These are phyloP conservation scores for Adansonia rubrostipa DNA, from an alignment of 441 rosid species.

Conservation along the genomic window DNA sequence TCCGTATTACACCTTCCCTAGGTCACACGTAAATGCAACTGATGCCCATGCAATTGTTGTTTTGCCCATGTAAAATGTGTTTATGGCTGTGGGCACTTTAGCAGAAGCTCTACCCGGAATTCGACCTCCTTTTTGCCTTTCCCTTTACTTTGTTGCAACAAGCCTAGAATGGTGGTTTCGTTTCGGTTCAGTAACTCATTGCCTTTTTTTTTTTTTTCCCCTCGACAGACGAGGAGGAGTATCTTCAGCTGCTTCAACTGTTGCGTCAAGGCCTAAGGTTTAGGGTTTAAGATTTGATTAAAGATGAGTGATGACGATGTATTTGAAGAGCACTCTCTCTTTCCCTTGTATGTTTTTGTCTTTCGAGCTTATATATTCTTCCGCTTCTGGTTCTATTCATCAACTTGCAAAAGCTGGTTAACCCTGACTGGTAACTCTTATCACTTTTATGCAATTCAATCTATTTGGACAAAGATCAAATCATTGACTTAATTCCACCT, in stretches of 20 bases:
- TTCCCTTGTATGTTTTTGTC: slow-evolving; percentile 1
- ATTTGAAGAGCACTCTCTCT: slow-evolving; percentile 3
- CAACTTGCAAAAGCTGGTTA: not conserved
- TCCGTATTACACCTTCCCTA: not conserved
- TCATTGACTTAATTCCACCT: too few relatives aligned
- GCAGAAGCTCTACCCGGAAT: too few relatives aligned
- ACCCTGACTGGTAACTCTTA: not conserved
- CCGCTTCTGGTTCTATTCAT: not conserved
- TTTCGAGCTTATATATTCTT: not conserved
- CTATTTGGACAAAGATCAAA: too few relatives aligned
- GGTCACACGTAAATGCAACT: slow-evolving; percentile 12
- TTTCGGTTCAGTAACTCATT: not conserved
- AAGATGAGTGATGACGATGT: slow-evolving; percentile 22
- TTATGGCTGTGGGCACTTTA: not conserved
- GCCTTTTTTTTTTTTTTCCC: too few relatives aligned
- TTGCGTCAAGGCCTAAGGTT: slow-evolving; percentile 64
- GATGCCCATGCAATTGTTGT: slow-evolving; percentile 10
- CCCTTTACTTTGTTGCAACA: not conserved
- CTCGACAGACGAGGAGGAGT: slow-evolving; percentile 76
- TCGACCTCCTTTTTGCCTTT: too few relatives aligned
- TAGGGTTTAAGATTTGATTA: not conserved
- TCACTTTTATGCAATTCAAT: too few relatives aligned
- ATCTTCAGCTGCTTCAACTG: slow-evolving; percentile 91
- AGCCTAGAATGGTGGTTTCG: not conserved
- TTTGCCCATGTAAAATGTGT: slow-evolving; percentile 9